phyloP scores from a whole-genome alignment of 208 protist species.

The Trichomonas vaginalis region DNA sequence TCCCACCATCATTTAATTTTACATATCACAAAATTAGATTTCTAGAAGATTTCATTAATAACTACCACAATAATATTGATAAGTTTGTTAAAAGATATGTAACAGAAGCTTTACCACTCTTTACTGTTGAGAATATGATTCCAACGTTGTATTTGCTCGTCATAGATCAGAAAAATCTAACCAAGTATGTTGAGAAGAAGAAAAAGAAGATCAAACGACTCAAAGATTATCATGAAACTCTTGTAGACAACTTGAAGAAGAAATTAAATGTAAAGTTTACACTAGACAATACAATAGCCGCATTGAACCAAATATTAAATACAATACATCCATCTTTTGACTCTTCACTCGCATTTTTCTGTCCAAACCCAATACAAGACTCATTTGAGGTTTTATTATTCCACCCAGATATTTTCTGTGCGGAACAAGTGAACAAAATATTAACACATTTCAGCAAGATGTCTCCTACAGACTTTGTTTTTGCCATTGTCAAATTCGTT shows the following conservation, averaged over 20 bases:
- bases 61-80: neutral
- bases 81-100: neutral
- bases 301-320: neutral
- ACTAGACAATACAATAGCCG: neutral
- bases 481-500: neutral
- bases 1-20: neutral
- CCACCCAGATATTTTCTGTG: neutral
- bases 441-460: neutral
- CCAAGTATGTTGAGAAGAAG: neutral
- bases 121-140: neutral
- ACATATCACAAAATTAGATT: neutral
- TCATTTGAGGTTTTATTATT: neutral
- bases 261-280: neutral
- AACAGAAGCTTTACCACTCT: neutral
- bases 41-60: neutral
- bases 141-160: neutral
- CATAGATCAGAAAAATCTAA: neutral
- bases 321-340: neutral
- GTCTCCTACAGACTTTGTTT: neutral
- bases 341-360: neutral
- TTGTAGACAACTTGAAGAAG: neutral
- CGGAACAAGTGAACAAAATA: neutral
- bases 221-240: neutral
- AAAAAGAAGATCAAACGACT: neutral
- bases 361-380: neutral